Base-by-base conservation (phyloP, 2,329 filamentous ascomycete genomes). In the Claviceps sorghi region DNA sequence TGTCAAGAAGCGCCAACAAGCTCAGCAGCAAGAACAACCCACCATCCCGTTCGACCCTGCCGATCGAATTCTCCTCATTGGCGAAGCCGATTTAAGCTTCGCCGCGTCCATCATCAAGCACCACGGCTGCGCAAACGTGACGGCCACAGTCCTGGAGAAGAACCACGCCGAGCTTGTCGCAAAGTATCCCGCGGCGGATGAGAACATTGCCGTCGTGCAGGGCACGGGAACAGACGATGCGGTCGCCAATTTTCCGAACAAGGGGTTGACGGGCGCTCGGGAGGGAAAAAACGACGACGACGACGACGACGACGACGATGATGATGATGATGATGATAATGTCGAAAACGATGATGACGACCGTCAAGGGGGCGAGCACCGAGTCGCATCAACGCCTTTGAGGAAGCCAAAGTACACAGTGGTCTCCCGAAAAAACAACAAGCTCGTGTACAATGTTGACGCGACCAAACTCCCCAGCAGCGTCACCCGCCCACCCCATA, bases 61-160 rank as follows among this genome's bases (percentile, higher is more conserved):
- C 59, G 80, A 89, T 58, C 71, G 76, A 59, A 88, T 91, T 56
- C 79, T 93, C 7, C 77, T 91, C 2, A 69, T 91, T 50, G 87
- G 87, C 60, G 87, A 93, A 64, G 87, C 81, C 58, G 87, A 94
- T 67, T 79, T 93, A 62, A 88, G 84, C 64, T 91, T 89, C 65
- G 78, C 86, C 13, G 76, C 77, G 30, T 82, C 80, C 2, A 73
- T 91, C 2, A 73, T 84, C 50, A 67, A 74, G 51, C 74, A 84
- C 60, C 84, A 88, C 68, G 74, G 72, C 58, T 87, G 82, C 69
- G 74, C 70, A 54, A 73, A 82, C 60, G 65, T 91, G 6, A 83
- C 79, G 0, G 85, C 84, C 40, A 89, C 86, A 2, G 80, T 84
- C 17, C 75, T 79, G 59, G 86, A 90, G 64, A 72, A 70, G 60